Conservation (phyloP, 2,329 filamentous ascomycete genomes). For the Fusarium vanettenii region DNA sequence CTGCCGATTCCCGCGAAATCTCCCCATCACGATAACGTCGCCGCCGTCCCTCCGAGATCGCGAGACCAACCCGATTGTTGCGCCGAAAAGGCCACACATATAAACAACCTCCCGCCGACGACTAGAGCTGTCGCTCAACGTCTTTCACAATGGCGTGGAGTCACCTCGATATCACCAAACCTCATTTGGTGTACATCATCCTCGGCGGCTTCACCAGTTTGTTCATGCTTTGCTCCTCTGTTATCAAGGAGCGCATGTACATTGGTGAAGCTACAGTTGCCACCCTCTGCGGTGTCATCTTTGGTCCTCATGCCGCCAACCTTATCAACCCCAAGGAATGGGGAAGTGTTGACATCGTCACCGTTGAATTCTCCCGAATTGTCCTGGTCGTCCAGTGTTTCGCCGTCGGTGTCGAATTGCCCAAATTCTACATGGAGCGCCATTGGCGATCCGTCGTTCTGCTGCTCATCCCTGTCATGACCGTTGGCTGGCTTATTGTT, state of each 20-base stretch:
- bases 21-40: constrained; percentile 25
- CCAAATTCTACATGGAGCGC: constrained; percentile 95
- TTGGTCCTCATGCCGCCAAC: constrained; percentile 85
- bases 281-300: constrained; percentile 87
- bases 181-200: constrained; percentile 98
- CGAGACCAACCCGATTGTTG: constrained; percentile 13
- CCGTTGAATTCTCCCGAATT: constrained; percentile 88
- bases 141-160: constrained; percentile 75
- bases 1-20: constrained; percentile 23
- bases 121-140: constrained; percentile 5
- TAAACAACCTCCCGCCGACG: constrained; percentile 12
- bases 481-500: constrained; percentile 91
- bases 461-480: constrained; percentile 95
- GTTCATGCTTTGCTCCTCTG: constrained; percentile 97
- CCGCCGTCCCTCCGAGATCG: constrained; percentile 26
- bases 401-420: constrained; percentile 89
- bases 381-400: constrained; percentile 94
- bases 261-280: constrained; percentile 98
- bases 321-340: constrained; percentile 81
- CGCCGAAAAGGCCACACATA: constrained; percentile 10
- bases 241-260: constrained; percentile 98
- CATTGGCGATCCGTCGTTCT: constrained; percentile 95
- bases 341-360: constrained; percentile 88
- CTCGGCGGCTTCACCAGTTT: constrained; percentile 96
- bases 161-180: constrained; percentile 87